Percentiles rank a stretch among this genome's conserved stretches.
phyloP scores from a whole-genome alignment of 2,329 filamentous ascomycete genomes.

The Gnomoniopsis sp. region DNA sequence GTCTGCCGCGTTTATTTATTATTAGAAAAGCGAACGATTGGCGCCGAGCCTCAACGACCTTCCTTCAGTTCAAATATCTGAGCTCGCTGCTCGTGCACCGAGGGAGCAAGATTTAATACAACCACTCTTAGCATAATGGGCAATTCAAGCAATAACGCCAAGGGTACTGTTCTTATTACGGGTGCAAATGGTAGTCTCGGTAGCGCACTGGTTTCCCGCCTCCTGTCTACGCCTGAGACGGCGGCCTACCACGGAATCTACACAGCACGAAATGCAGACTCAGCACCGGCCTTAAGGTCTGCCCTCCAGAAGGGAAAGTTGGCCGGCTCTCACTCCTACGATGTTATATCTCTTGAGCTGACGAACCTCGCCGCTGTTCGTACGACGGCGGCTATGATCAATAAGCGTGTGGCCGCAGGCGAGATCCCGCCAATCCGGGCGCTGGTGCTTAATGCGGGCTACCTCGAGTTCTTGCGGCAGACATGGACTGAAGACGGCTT shows the following conservation, averaged over 20 bases:
- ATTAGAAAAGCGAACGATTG: too few species aligned
- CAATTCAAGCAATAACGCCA: neutral
- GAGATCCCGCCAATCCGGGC: slow-evolving; percentile 35
- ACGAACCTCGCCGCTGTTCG: slow-evolving; percentile 26
- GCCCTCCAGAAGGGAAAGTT: slow-evolving; percentile 20
- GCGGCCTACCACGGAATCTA: slow-evolving; percentile 34
- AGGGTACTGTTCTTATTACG: slow-evolving; percentile 34
- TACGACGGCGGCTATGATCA: slow-evolving; percentile 26
- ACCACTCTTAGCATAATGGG: neutral
- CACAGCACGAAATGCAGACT: slow-evolving; percentile 31
- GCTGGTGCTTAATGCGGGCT: slow-evolving; percentile 34
- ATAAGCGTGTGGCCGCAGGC: slow-evolving; percentile 27
- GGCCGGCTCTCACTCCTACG: slow-evolving; percentile 26
- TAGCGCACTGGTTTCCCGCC: slow-evolving; percentile 28
- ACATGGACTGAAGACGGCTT: slow-evolving; percentile 15
- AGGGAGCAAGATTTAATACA: too few species aligned
- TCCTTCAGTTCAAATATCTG: too few species aligned
- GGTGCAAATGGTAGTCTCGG: slow-evolving; percentile 38
- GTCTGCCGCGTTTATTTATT: too few species aligned
- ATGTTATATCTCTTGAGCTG: slow-evolving; percentile 32
- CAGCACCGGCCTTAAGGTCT: slow-evolving; percentile 26
- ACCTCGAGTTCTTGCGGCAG: slow-evolving; percentile 23
- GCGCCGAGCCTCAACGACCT: too few species aligned
- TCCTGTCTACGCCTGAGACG: slow-evolving; percentile 27
- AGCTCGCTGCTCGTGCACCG: too few species aligned